Base-by-base conservation (phyloP, 352 stramenopile genomes). In the Thalassiosira ordinaria region DNA sequence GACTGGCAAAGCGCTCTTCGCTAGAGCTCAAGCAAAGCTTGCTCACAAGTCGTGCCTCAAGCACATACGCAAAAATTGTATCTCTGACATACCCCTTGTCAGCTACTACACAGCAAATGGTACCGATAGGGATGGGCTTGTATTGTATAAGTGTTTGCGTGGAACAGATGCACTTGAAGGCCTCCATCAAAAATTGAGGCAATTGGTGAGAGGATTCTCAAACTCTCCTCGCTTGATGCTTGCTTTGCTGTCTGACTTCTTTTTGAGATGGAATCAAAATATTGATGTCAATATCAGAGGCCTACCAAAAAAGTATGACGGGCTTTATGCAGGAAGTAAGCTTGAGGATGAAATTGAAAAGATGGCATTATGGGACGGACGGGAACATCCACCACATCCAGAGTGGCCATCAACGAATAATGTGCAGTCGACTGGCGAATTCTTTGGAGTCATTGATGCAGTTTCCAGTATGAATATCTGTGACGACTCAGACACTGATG, bases 321-420 rank as follows among this genome's bases (percentile, higher is more conserved):
- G 49, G 8, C n/a, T 77, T 16, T 77, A 77, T 77, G 67, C 69
- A 53, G 55, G 35, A 2, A n/a, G 9, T 24, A 39, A 70, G 2
- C 27, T 77, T 2, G 67, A 77, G 20, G 52, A 59, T 9, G 67
- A 77, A n/a, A 77, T 77, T 29, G 53, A 77, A n/a, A 63, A 67
- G 14, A 44, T 70, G 41, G 11, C 55, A n/a, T 2, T 11, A 14
- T 70, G 39, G 39, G 11, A 47, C 1, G n/a, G 22, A 3, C 31
- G 29, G 16, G 64, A 65, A 7, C 5, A 2, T 8, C 60, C 60
- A 27, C 60, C 60, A 11, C n/a, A n/a, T n/a, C n/a, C n/a, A n/a
- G n/a, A n/a, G n/a, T n/a, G n/a, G n/a, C n/a, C n/a, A n/a, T 70
- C 67, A 41, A 35, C 39, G 1, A 51, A 11, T 2, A 22, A 33